A percentile compares a stretch with the other conserved stretches of the same genome.
phyloP scores from a whole-genome alignment of 2,329 filamentous ascomycete species.

The Fusarium tuaranense region DNA sequence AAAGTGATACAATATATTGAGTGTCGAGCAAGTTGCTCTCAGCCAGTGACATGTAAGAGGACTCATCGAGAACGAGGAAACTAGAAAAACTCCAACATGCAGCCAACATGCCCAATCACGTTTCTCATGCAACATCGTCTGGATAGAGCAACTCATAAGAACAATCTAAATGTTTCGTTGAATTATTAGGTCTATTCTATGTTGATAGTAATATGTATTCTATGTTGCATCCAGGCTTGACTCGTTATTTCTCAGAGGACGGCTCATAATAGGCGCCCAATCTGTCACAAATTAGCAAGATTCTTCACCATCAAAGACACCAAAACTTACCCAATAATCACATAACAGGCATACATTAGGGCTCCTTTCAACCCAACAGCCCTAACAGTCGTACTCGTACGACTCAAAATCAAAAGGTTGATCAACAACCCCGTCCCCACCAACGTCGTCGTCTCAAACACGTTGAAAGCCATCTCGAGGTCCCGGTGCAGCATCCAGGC shows the following conservation, averaged over 20 bases:
- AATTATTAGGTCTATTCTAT: neutral
- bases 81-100: neutral
- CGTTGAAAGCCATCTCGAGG: constrained; percentile 77
- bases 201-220: neutral
- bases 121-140: neutral
- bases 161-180: neutral
- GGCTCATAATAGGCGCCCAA: constrained; percentile 37
- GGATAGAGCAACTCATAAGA: neutral
- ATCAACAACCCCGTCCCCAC: constrained; percentile 79
- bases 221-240: neutral
- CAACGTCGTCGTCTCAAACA: constrained; percentile 80
- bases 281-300: neutral
- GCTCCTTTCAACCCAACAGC: constrained; percentile 65
- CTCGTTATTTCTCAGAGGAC: constrained; percentile 15
- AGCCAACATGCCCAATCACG: neutral
- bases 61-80: neutral
- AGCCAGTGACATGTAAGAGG: neutral
- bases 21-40: neutral
- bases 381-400: constrained; percentile 74
- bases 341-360: constrained; percentile 64
- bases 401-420: constrained; percentile 80
- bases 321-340: constrained; percentile 58
- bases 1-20: neutral
- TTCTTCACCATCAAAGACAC: rapidly evolving
- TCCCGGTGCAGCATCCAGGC: constrained; percentile 68